Conservation (phyloP, 2,329 filamentous ascomycete species). For the Aureobasidium leucospermi region DNA sequence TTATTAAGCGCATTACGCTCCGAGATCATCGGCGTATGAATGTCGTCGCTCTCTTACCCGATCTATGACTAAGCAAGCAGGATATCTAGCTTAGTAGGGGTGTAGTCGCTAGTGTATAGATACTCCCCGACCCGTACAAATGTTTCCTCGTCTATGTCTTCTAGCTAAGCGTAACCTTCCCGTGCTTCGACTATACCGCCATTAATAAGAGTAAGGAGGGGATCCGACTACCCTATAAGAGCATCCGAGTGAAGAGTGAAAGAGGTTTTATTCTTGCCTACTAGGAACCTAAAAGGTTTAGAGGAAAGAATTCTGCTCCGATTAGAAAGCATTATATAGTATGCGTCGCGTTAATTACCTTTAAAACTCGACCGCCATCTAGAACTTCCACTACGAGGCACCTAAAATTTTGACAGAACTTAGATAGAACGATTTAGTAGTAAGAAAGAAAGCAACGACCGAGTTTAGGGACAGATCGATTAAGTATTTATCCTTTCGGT, state of each 20-base stretch:
- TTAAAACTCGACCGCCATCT: background rate
- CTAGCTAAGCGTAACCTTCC: slow-evolving; percentile 32
- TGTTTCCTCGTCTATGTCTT: slow-evolving; percentile 41
- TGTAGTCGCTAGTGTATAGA: slow-evolving; percentile 44
- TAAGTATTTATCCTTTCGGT: background rate
- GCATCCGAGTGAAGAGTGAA: slow-evolving; percentile 41
- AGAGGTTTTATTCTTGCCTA: background rate
- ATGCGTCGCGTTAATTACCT: background rate
- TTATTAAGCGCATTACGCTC: background rate
- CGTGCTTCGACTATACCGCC: slow-evolving; percentile 39
- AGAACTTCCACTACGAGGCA: background rate
- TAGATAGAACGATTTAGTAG: background rate
- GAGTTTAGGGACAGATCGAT: background rate
- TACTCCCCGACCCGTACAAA: slow-evolving; percentile 44
- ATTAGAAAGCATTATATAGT: background rate
- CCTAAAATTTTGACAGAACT: background rate
- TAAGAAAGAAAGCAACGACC: background rate
- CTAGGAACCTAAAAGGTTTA: background rate
- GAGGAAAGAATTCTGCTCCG: background rate
- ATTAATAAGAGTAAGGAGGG: slow-evolving; percentile 38
- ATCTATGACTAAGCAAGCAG: background rate
- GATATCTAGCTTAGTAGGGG: slow-evolving; percentile 5
- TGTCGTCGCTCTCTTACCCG: background rate
- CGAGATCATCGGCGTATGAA: background rate
- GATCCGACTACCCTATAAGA: slow-evolving; percentile 37